A percentile compares a stretch with the other conserved stretches of the same genome.
Evolutionary conservation across 768 basidiomycete species (phyloP).

Genomic region (Suillus discolor): DNA sequence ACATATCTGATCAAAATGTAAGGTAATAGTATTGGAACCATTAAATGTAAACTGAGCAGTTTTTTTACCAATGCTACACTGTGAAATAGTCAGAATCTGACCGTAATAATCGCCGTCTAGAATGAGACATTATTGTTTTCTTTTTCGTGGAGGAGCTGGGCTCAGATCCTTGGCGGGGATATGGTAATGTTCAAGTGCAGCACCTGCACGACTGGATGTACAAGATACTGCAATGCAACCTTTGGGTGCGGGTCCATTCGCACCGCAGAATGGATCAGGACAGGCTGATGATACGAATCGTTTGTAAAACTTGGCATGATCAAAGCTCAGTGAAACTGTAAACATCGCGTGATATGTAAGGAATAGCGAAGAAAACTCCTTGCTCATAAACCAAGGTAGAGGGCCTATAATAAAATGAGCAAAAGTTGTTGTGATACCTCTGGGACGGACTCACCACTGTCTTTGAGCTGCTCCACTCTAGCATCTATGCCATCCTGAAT

Average conservation of each 20-base stretch:
- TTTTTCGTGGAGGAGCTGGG: not conserved
- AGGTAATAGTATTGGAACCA: not conserved
- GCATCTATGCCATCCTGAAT: not conserved
- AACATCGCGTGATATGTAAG: not conserved
- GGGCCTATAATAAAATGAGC: not conserved
- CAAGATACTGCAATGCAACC: not conserved
- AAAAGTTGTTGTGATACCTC: not conserved
- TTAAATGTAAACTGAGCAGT: not conserved
- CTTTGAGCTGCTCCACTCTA: not conserved
- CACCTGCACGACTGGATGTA: not conserved
- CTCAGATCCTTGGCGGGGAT: not conserved
- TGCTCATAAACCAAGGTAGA: constrained; percentile 1
- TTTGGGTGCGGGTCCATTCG: not conserved
- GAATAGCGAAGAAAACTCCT: not conserved
- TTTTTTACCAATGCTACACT: not conserved
- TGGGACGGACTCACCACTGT: not conserved
- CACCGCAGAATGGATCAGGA: not conserved
- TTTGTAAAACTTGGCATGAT: no score
- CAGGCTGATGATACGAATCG: not conserved
- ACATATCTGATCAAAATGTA: not conserved
- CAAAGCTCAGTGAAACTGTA: no score
- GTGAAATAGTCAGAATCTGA: not conserved
- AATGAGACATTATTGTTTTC: not conserved
- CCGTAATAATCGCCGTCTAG: not conserved
- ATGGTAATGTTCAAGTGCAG: not conserved